phyloP scores from a whole-genome alignment of 495 filamentous ascomycete genomes.

The Tetracladium marchalianum region DNA sequence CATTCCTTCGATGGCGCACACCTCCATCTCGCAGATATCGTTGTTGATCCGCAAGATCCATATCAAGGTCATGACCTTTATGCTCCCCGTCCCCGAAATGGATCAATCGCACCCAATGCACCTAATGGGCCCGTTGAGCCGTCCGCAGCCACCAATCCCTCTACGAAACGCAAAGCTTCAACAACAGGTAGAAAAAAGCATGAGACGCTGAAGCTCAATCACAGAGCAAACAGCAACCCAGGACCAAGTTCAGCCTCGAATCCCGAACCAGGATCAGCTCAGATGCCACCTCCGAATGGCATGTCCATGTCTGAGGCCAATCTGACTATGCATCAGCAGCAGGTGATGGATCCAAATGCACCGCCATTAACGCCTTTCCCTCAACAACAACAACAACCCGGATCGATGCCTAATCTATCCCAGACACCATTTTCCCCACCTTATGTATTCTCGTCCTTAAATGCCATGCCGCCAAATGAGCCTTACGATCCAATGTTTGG shows the following conservation, averaged over 20 bases:
- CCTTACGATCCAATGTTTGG: conserved; percentile 50
- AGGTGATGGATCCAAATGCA: conserved; percentile 10
- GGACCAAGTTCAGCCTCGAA: neutral
- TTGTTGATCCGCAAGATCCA: conserved; percentile 35
- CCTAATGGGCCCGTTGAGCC: neutral
- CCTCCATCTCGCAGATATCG: conserved; percentile 30
- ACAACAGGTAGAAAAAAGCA: conserved; percentile 11
- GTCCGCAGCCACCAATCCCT: neutral
- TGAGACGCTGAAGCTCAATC: conserved; percentile 11
- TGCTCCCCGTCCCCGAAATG: conserved; percentile 22
- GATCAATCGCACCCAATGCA: neutral
- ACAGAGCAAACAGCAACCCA: conserved; percentile 2
- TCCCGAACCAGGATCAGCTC: neutral
- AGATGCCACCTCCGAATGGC: neutral
- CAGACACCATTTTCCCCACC: conserved; percentile 29
- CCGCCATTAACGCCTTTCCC: conserved; percentile 1
- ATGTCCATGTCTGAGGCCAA: conserved; percentile 1
- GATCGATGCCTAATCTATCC: conserved; percentile 18
- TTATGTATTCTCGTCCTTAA: conserved; percentile 25
- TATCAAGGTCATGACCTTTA: conserved; percentile 35
- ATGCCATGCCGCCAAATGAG: conserved; percentile 4
- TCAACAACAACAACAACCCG: conserved; percentile 9
- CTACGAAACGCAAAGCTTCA: conserved; percentile 13
- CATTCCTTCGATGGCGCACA: conserved; percentile 41
- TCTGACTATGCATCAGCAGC: conserved; percentile 3